These are phyloP conservation scores for Cryptococcus neoformans DNA, from an alignment of 1,284 basidiomycete genomes.

Conservation along the genomic window DNA sequence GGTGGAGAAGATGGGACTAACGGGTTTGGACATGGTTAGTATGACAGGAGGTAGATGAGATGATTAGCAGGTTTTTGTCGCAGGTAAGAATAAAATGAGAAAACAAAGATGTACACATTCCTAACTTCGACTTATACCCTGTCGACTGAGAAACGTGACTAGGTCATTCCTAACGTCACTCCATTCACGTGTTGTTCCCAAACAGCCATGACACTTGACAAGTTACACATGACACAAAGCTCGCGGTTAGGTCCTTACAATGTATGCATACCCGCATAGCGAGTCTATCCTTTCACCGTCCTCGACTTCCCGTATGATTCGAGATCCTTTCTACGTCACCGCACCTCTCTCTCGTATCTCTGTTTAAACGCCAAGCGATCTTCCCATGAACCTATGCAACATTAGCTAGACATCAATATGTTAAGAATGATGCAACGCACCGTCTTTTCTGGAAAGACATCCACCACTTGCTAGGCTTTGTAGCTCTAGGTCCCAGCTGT, in stretches of 20 bases:
- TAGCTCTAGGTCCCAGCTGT: constrained; percentile 34
- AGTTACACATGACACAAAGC: not conserved
- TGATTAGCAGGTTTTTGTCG: not conserved
- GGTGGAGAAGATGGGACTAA: not conserved
- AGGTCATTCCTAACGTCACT: not conserved
- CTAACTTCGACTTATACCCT: too few relatives aligned
- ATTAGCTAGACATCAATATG: not conserved
- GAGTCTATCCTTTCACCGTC: not conserved
- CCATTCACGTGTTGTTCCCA: not conserved
- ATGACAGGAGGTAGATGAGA: not conserved
- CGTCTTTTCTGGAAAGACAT: constrained; percentile 95
- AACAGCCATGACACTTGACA: not conserved
- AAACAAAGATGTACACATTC: not conserved
- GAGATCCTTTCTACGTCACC: not conserved
- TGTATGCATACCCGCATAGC: not conserved
- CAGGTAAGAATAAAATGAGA: not conserved
- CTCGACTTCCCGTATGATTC: not conserved
- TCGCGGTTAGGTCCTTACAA: not conserved
- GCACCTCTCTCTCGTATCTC: not conserved
- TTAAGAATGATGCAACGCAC: constrained; percentile 23
- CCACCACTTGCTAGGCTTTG: constrained; percentile 98
- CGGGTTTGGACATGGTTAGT: not conserved
- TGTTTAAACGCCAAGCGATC: constrained; percentile 20
- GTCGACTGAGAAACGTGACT: too few relatives aligned
- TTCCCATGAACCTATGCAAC: constrained; percentile 26